Evolutionary conservation across 176 grass and related monocot species (phyloP), one percentile per base, ranked within the genome.

Genomic region (Alloteropsis semialata): DNA sequence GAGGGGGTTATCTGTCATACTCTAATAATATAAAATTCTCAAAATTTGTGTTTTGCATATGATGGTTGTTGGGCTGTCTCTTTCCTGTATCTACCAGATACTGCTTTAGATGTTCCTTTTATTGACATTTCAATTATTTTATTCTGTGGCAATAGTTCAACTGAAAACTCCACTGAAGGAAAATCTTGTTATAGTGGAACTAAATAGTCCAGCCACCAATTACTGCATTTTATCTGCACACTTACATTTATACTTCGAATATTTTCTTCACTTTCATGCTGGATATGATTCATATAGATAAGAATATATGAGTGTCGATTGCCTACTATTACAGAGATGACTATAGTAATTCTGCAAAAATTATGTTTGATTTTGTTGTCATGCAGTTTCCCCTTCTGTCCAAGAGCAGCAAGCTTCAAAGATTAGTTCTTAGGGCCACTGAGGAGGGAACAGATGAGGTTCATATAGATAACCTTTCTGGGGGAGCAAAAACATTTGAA

Each of bases 361-460:
- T 69, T 65, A n/a, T 51, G 6, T 45, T 67, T 77, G 4, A 55
- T 42, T 69, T 79, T 25, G 79, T 77, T 86, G 44, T 55, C 21
- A 11, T 88, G 78, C 93, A 96, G 93, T 99, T 99, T 85, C 97
- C 97, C 22, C 97, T 99, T 73, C 76, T 96, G 62, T 94, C 97
- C 48, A 99, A 96, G 89, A 99, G 97, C 70, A 85, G 74, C 56
- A 94, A 91, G 58, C 78, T 99, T 71, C 93, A 92, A 77, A 90
- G 76, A 51, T 76, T 96, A 57, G 74, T 99, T 27, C 81, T 92
- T 18, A 84, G 90, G 85, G 91, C 91, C 22, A 67, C 87, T 37
- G 82, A 89, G 58, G 87, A 92, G 16, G 83, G 69, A 10, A 87
- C 69, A 21, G 93, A 99, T 83, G 91, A 99, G 41, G 59, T 99